These are phyloP conservation scores for Lactarius pseudohatsudake DNA, from an alignment of 768 basidiomycete genomes.

Conservation along the genomic window DNA sequence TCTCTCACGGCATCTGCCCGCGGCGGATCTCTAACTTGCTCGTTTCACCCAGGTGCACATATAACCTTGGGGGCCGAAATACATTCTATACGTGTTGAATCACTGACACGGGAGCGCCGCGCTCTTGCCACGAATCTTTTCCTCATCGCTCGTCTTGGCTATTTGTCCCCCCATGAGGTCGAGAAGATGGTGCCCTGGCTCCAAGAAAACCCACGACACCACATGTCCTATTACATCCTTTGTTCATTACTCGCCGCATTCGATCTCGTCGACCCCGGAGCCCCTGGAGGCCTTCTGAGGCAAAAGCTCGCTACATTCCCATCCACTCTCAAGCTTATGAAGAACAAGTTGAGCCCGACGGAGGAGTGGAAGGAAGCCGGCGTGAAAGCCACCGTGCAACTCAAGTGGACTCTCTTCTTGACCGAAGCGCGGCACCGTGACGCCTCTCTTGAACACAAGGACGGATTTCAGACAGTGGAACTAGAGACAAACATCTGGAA, in stretches of 20 bases:
- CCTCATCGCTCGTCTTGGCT: slow-evolving; percentile 61
- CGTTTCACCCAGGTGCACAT: slow-evolving; percentile 37
- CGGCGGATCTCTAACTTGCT: not conserved
- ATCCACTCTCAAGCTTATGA: slow-evolving; percentile 56
- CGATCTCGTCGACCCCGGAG: slow-evolving; percentile 60
- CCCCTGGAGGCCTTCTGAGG: slow-evolving; percentile 46
- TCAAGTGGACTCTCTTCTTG: slow-evolving; percentile 88
- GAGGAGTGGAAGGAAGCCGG: slow-evolving; percentile 68
- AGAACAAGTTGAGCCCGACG: slow-evolving; percentile 49
- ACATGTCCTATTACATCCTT: slow-evolving; percentile 69
- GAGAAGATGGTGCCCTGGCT: slow-evolving; percentile 72
- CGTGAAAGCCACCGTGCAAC: slow-evolving; percentile 68
- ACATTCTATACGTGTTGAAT: slow-evolving; percentile 66
- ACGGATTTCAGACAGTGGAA: slow-evolving; percentile 72
- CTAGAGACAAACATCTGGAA: slow-evolving; percentile 80
- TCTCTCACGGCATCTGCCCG: not conserved
- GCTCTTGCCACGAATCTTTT: slow-evolving; percentile 63
- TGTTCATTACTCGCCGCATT: slow-evolving; percentile 63
- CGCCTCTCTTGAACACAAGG: slow-evolving; percentile 57
- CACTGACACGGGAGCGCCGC: slow-evolving; percentile 72
- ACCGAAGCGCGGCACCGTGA: slow-evolving; percentile 73
- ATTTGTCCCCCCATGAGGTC: slow-evolving; percentile 58
- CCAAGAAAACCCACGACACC: slow-evolving; percentile 58
- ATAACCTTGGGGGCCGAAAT: slow-evolving; percentile 64
- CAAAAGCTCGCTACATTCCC: slow-evolving; percentile 48